phyloP scores from a whole-genome alignment of 177 flowering plant species.

The Vitis hybrid region DNA sequence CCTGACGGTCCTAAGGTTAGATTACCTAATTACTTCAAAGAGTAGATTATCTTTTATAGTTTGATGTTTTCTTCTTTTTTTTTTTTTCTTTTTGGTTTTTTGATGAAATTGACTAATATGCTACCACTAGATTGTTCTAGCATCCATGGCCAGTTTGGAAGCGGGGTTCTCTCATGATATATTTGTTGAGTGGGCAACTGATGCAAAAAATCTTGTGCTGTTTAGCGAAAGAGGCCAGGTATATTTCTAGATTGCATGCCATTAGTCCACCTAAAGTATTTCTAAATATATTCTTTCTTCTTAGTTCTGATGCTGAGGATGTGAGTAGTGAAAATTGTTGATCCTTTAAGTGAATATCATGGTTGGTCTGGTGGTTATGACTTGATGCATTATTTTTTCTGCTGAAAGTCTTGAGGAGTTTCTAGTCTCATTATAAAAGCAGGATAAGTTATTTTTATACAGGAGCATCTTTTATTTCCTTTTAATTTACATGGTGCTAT shows the following conservation, averaged over 20 bases:
- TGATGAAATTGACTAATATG: conserved; percentile 14
- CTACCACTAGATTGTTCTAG: conserved; percentile 74
- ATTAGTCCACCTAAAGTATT: neutral
- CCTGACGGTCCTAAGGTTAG: conserved; percentile 94
- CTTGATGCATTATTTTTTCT: neutral
- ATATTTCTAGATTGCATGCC: neutral
- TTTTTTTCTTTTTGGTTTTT: neutral
- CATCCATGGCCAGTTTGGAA: conserved; percentile 98
- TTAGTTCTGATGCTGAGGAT: neutral
- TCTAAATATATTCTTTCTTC: neutral
- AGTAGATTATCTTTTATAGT: neutral
- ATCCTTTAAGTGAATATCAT: neutral
- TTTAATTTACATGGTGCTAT: too few relatives aligned
- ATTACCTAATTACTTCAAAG: conserved; percentile 3
- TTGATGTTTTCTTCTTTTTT: neutral
- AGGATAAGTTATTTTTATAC: too few relatives aligned
- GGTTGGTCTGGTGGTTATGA: neutral
- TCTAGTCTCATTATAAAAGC: too few relatives aligned
- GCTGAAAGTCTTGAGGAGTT: neutral
- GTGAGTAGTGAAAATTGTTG: neutral
- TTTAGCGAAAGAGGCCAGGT: conserved; percentile 99
- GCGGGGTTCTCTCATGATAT: conserved; percentile 93
- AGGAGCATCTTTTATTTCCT: too few relatives aligned
- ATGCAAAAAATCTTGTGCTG: conserved; percentile 79
- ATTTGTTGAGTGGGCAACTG: conserved; percentile 91